Evolutionary conservation across 2,329 filamentous ascomycete species (phyloP), one percentile per base, ranked within the genome.

Genomic region (Hymenoscyphus infarciens): DNA sequence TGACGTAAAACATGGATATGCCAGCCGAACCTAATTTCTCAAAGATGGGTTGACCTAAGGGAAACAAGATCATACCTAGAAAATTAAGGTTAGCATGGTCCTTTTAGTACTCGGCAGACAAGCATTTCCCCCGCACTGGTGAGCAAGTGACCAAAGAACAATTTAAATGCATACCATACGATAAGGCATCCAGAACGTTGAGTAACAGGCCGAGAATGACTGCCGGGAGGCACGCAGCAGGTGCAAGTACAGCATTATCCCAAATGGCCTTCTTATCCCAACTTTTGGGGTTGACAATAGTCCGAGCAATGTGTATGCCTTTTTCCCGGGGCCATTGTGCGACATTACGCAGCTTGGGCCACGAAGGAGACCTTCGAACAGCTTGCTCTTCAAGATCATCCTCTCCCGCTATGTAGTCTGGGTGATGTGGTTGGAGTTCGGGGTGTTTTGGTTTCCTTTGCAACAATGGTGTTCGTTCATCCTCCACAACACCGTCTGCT

Each of bases 1-100:
- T 97, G 69, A 99, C 91, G 75, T 98, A 99, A 78, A 98, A 99
- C 77, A 99, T 97, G 0, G 95, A 97, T 61, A 99, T 97, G 27
- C 95, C 95, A 62, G 97, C 94, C 0, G 94, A 88, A 1, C 94
- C 95, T 6, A 98, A 85, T 66, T 89, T 84, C 31, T 89, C 85
- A 74, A 99, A 99, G 22, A 97, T 83, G 7, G 91, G 86, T 66
- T 91, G 89, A 6, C 94, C 93, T 0, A 99, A 82, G 0, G 95
- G 95, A 68, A 99, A 99, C 13, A 99, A 78, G 71, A 97, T 97
- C 90, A 96, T 95, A 70, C 91, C 86, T 87, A 52, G 15, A 39
- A 29, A 19, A 11, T 13, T 13, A 3, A 15, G 39, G 53, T 13
- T 56, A 42, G 22, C 7, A 49, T 3, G n/a, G 42, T 3, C 6